Conservation (phyloP, 73 alveolate genomes). For the Breviolum minutum region DNA sequence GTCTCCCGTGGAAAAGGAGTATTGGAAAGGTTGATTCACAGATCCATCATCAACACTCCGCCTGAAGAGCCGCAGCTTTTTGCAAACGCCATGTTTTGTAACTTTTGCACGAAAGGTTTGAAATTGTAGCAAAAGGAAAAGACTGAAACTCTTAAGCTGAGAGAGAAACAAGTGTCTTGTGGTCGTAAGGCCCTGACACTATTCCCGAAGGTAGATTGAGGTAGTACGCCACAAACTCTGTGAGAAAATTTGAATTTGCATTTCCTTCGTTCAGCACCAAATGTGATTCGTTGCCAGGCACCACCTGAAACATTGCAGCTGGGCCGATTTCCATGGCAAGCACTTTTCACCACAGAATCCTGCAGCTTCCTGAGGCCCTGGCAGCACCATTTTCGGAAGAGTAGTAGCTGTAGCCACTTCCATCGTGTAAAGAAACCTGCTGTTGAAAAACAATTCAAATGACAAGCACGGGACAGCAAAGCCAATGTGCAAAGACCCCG, state of each 20-base stretch:
- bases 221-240: conserved; percentile 41
- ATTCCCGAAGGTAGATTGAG: conserved; percentile 8
- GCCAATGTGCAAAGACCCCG: neutral
- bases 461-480: neutral
- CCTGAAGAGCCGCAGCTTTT: neutral
- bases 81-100: neutral
- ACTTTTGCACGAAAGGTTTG: too few relatives aligned
- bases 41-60: conserved; percentile 14
- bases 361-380: neutral
- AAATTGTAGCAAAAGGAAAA: too few relatives aligned
- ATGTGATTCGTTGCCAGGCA: conserved; percentile 1
- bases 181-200: conserved; percentile 22
- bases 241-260: neutral
- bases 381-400: conserved; percentile 5
- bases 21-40: conserved; percentile 14
- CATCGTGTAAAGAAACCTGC: conserved; percentile 11
- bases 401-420: conserved; percentile 1
- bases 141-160: too few relatives aligned
- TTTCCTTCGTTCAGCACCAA: conserved; percentile 71
- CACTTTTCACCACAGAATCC: neutral
- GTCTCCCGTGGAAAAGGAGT: conserved; percentile 64
- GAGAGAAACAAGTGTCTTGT: too few relatives aligned
- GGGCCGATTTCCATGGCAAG: neutral
- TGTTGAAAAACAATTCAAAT: neutral
- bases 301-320: neutral